phyloP scores from a whole-genome alignment of 2,329 filamentous ascomycete species.

The Diplodia sapinea region DNA sequence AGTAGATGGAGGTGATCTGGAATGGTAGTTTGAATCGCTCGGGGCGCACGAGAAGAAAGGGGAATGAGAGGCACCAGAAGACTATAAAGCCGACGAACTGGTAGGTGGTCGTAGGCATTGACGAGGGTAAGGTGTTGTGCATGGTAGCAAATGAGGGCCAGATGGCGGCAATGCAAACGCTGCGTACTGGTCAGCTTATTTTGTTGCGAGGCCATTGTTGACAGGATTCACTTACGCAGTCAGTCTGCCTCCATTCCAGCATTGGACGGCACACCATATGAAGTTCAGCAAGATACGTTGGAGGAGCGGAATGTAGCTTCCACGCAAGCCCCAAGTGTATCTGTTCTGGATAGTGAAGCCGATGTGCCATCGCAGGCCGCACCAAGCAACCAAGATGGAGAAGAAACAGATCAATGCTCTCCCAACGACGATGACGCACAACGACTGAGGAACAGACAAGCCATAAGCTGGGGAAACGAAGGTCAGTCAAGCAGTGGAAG shows the following conservation, averaged over 20 bases:
- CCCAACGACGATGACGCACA: constrained; percentile 56
- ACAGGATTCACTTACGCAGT: constrained; percentile 34
- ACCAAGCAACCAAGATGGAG: constrained; percentile 55
- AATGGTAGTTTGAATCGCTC: constrained; percentile 59
- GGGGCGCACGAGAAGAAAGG: constrained; percentile 57
- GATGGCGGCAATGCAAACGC: constrained; percentile 45
- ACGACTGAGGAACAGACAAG: constrained; percentile 56
- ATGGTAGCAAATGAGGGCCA: constrained; percentile 46
- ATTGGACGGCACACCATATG: constrained; percentile 58
- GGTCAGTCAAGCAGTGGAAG: background rate
- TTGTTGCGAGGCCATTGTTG: background rate
- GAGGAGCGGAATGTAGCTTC: constrained; percentile 56
- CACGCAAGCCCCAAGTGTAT: constrained; percentile 57
- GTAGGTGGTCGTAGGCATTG: constrained; percentile 45
- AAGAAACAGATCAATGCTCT: constrained; percentile 53
- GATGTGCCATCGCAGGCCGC: constrained; percentile 58
- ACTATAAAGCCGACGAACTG: constrained; percentile 46
- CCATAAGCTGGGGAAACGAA: constrained; percentile 46
- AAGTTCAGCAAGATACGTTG: constrained; percentile 58
- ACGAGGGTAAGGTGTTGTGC: constrained; percentile 42
- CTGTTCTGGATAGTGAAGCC: constrained; percentile 59
- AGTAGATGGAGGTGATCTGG: constrained; percentile 52
- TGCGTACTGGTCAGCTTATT: background rate
- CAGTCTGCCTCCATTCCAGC: constrained; percentile 46
- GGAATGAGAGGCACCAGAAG: constrained; percentile 47